These are phyloP conservation scores for Monilinia vaccinii-corymbosi DNA, from an alignment of 2,329 filamentous ascomycete species.

Conservation along the genomic window DNA sequence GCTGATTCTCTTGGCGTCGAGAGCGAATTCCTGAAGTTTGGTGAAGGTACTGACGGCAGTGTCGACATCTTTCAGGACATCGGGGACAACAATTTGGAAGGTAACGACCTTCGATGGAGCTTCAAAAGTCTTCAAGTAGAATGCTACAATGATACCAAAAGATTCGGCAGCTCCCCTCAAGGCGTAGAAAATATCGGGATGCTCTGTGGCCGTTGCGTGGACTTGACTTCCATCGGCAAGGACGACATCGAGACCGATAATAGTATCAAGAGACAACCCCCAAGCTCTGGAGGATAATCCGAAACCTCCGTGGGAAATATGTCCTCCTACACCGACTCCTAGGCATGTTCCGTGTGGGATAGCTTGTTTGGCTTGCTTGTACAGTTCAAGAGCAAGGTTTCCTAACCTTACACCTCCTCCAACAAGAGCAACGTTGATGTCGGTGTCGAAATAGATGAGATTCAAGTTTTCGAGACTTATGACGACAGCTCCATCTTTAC, in stretches of 20 bases:
- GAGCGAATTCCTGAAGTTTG: slow-evolving; percentile 6
- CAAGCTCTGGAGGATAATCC: slow-evolving; percentile 38
- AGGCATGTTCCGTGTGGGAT: slow-evolving; percentile 38
- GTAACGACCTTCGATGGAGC: slow-evolving; percentile 27
- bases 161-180: slow-evolving; percentile 30
- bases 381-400: slow-evolving; percentile 33
- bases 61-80: slow-evolving; percentile 12
- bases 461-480: slow-evolving; percentile 47
- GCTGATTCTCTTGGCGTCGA: slow-evolving; percentile 23
- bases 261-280: slow-evolving; percentile 42
- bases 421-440: slow-evolving; percentile 25
- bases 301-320: slow-evolving; percentile 39
- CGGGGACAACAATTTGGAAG: slow-evolving; percentile 14
- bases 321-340: slow-evolving; percentile 37
- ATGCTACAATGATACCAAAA: slow-evolving; percentile 30
- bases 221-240: slow-evolving; percentile 29
- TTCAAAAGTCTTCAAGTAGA: slow-evolving; percentile 29
- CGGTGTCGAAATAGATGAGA: slow-evolving; percentile 40
- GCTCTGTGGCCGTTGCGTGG: slow-evolving; percentile 17
- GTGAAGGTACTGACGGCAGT: slow-evolving; percentile 3
- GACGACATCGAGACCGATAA: slow-evolving; percentile 40
- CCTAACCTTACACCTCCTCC: slow-evolving; percentile 37
- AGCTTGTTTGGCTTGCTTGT: slow-evolving; percentile 30
- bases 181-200: slow-evolving; percentile 29
- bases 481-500: slow-evolving; percentile 41